phyloP scores from a whole-genome alignment of 1,139 yeast species.

The Trichomonascaceae sp. region DNA sequence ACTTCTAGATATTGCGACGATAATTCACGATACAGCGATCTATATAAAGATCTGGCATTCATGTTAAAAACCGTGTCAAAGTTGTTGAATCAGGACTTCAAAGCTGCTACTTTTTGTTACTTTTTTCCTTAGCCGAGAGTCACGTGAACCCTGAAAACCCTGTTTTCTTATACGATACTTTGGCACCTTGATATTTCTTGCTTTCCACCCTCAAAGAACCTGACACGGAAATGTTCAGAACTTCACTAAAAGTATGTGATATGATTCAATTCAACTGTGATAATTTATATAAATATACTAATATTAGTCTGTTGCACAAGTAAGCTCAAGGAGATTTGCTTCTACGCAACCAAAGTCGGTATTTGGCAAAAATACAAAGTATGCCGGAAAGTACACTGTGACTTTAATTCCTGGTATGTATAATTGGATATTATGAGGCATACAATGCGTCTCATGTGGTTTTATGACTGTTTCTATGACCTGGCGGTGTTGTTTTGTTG shows the following conservation, averaged over 20 bases:
- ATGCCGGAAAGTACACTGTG: constrained; percentile 90
- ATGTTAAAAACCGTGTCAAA: neutral
- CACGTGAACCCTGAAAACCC: neutral
- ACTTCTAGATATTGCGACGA: constrained; percentile 28
- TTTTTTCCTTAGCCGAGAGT: neutral
- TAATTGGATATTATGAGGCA: neutral
- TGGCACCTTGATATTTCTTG: neutral
- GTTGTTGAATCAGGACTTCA: neutral
- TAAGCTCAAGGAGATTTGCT: constrained; percentile 11
- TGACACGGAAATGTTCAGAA: neutral
- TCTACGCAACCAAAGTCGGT: constrained; percentile 12
- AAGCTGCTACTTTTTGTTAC: neutral
- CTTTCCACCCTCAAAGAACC: neutral
- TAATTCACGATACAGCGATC: constrained; percentile 30
- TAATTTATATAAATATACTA: neutral
- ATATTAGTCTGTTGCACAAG: constrained; percentile 7
- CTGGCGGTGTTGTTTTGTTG: neutral
- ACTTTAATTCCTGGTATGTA: constrained; percentile 77
- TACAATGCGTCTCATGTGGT: neutral
- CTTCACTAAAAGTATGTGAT: neutral
- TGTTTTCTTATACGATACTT: neutral
- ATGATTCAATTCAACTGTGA: neutral
- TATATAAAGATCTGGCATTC: constrained; percentile 19
- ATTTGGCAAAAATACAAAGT: constrained; percentile 40
- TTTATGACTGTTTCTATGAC: neutral